Evolutionary conservation across 2,329 filamentous ascomycete species (phyloP).

Genomic region (Ophiostoma sp.): DNA sequence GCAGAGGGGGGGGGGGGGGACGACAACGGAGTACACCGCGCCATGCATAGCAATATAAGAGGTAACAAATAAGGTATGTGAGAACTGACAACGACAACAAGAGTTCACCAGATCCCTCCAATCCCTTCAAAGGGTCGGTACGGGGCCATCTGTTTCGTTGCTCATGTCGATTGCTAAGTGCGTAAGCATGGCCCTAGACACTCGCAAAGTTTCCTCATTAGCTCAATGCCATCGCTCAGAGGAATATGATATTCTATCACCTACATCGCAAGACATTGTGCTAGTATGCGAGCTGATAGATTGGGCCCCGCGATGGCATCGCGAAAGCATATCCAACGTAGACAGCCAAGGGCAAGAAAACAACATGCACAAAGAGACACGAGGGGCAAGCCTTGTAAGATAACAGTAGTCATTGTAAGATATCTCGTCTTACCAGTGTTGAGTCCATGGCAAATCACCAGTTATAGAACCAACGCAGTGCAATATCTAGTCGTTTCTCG

Average conservation of each 20-base stretch:
- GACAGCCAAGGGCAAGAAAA: no score
- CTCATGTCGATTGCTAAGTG: neutral
- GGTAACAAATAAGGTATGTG: neutral
- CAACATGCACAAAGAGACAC: no score
- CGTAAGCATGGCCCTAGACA: neutral
- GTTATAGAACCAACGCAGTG: no score
- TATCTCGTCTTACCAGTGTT: no score
- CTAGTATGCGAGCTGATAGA: neutral
- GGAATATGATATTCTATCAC: neutral
- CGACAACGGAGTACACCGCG: neutral
- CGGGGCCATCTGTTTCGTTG: neutral
- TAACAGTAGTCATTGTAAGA: no score
- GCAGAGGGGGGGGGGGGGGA: slow-evolving; percentile 5
- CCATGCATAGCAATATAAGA: neutral
- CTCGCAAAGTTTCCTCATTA: neutral
- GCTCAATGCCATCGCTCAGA: neutral
- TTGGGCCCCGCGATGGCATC: neutral
- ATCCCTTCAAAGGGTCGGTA: no score
- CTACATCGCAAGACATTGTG: neutral
- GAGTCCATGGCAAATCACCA: no score
- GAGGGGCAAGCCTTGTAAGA: no score
- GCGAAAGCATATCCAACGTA: no score
- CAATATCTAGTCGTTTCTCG: no score
- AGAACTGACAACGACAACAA: neutral
- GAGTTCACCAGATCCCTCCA: no score